phyloP scores from a whole-genome alignment of 2,329 filamentous ascomycete species.

The Claviceps maximensis region DNA sequence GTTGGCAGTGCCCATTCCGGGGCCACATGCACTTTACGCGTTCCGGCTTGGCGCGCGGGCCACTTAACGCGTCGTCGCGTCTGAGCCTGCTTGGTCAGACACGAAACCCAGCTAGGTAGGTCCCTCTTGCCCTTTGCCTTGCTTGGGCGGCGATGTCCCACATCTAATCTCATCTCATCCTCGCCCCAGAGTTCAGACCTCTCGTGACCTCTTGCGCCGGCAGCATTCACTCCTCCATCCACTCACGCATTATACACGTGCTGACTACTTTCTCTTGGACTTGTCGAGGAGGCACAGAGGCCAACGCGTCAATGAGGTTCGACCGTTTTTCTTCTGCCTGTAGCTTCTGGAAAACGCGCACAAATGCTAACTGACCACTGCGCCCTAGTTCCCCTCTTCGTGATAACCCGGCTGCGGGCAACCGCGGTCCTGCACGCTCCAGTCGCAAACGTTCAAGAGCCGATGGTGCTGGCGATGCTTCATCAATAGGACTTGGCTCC shows the following conservation, averaged over 20 bases:
- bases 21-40: conserved; percentile 24
- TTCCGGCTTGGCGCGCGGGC: conserved; percentile 16
- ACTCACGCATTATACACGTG: not conserved
- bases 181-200: conserved; percentile 7
- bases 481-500: conserved; percentile 38
- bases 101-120: conserved; percentile 15
- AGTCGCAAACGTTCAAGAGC: conserved; percentile 44
- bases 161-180: conserved; percentile 7
- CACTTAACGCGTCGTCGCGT: conserved; percentile 31
- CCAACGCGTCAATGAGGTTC: conserved; percentile 13
- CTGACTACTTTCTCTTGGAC: not conserved
- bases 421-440: conserved; percentile 50
- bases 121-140: too few relatives aligned
- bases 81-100: conserved; percentile 3
- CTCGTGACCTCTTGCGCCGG: conserved; percentile 1
- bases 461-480: conserved; percentile 36
- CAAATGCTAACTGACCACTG: conserved; percentile 6
- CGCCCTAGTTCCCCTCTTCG: conserved; percentile 62
- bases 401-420: conserved; percentile 69
- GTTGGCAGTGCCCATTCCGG: not conserved
- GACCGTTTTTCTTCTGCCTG: not conserved
- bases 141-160: not conserved
- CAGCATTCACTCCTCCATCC: not conserved
- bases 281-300: not conserved
- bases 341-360: not conserved